These are phyloP conservation scores for Bauhinia variegata DNA, from an alignment of 306 rosid genomes.

Conservation along the genomic window DNA sequence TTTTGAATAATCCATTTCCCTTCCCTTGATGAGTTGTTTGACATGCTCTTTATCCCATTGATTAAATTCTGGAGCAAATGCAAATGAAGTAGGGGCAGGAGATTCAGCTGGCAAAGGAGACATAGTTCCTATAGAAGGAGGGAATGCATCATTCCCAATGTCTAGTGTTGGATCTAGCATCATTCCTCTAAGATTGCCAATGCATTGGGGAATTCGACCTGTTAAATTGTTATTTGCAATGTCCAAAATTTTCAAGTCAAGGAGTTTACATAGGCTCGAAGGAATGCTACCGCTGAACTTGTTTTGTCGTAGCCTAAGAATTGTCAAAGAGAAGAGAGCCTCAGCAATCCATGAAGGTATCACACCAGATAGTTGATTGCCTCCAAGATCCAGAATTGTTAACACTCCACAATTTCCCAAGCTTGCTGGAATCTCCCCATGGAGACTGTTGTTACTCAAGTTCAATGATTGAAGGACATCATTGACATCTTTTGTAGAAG, in stretches of 20 bases:
- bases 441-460: background rate
- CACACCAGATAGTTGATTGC: background rate
- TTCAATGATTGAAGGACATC: background rate
- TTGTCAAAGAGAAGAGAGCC: background rate
- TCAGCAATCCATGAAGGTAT: conserved; percentile 4
- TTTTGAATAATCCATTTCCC: background rate
- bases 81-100: too few relatives aligned
- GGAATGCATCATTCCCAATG: too few relatives aligned
- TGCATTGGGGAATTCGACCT: conserved; percentile 11
- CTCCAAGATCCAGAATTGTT: background rate
- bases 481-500: too few relatives aligned
- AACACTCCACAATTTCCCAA: background rate
- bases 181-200: conserved; percentile 9
- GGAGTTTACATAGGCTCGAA: conserved; percentile 3
- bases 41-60: background rate
- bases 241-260: conserved; percentile 15
- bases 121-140: too few relatives aligned
- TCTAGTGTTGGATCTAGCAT: too few relatives aligned
- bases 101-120: too few relatives aligned
- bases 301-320: conserved; percentile 20
- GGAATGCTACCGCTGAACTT: conserved; percentile 19
- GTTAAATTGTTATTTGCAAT: background rate
- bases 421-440: conserved; percentile 5
- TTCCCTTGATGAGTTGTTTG: conserved; percentile 6
- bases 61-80: too few relatives aligned